Evolutionary conservation across 177 flowering plant genomes (phyloP).

Genomic region (Vitis hybrid): DNA sequence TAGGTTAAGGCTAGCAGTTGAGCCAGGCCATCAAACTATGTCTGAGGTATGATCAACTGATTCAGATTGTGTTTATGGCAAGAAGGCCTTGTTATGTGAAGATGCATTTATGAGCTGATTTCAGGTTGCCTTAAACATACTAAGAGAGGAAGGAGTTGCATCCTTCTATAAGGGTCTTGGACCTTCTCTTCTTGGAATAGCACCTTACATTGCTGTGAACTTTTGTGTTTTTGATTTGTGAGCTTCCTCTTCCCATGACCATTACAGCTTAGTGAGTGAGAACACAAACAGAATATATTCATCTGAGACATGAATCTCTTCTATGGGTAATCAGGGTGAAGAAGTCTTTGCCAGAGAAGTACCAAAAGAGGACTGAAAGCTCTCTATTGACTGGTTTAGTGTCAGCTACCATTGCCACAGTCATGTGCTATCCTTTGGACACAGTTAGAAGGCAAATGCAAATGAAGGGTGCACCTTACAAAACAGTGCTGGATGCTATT

Average conservation of each 20-base stretch:
- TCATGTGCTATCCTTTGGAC: slow-evolving; percentile 92
- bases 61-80: not conserved
- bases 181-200: slow-evolving; percentile 94
- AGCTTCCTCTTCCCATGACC: slow-evolving; percentile 28
- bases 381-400: slow-evolving; percentile 75
- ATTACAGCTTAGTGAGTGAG: not conserved
- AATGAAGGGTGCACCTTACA: slow-evolving; percentile 91
- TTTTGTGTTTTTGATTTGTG: slow-evolving; percentile 95
- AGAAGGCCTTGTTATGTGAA: not conserved
- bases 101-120: slow-evolving; percentile 14
- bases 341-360: slow-evolving; percentile 86
- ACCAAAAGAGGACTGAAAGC: slow-evolving; percentile 69
- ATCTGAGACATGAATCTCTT: not conserved
- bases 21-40: slow-evolving; percentile 83
- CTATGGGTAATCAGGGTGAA: slow-evolving; percentile 56
- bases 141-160: slow-evolving; percentile 86
- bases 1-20: slow-evolving; percentile 92
- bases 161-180: slow-evolving; percentile 94
- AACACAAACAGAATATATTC: not conserved
- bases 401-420: slow-evolving; percentile 85
- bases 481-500: slow-evolving; percentile 79
- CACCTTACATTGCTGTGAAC: slow-evolving; percentile 98
- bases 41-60: slow-evolving; percentile 45
- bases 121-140: slow-evolving; percentile 88
- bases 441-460: slow-evolving; percentile 98